Evolutionary conservation across 2,329 filamentous ascomycete species (phyloP).

Genomic region (Trichoderma pleuroti): DNA sequence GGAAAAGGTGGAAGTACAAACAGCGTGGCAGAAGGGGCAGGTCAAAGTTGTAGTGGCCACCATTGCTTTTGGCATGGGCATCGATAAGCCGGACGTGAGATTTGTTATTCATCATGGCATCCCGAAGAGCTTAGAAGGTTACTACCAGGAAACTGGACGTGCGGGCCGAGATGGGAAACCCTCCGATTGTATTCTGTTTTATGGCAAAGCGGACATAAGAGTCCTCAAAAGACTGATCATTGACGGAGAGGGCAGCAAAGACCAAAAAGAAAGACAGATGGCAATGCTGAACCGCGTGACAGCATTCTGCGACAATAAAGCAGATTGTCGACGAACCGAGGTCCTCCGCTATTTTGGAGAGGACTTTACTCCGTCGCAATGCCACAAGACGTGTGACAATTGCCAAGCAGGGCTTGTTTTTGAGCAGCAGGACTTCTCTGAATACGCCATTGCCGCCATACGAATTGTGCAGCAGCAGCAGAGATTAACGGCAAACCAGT

Average conservation of each 20-base stretch:
- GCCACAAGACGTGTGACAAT: slow-evolving; percentile 79
- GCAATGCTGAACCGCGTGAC: slow-evolving; percentile 83
- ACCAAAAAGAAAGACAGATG: slow-evolving; percentile 80
- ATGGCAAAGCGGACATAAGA: slow-evolving; percentile 72
- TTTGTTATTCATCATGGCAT: slow-evolving; percentile 93
- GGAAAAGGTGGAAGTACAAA: slow-evolving; percentile 69
- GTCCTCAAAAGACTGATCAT: slow-evolving; percentile 77
- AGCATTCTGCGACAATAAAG: slow-evolving; percentile 84
- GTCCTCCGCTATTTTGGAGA: slow-evolving; percentile 95
- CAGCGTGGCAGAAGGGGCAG: slow-evolving; percentile 74
- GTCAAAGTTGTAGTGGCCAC: slow-evolving; percentile 93
- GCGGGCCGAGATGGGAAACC: slow-evolving; percentile 85
- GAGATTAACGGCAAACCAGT: slow-evolving; percentile 70
- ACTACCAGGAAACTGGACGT: slow-evolving; percentile 96
- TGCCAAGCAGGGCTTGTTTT: slow-evolving; percentile 72
- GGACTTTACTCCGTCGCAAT: slow-evolving; percentile 67
- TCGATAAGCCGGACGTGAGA: slow-evolving; percentile 93
- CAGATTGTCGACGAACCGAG: slow-evolving; percentile 81
- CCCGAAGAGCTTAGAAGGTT: slow-evolving; percentile 93
- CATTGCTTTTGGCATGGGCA: slow-evolving; percentile 99
- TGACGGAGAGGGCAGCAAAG: slow-evolving; percentile 68
- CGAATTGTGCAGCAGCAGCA: slow-evolving; percentile 60
- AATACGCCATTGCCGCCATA: slow-evolving; percentile 68
- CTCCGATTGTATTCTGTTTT: slow-evolving; percentile 89
- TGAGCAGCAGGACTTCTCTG: slow-evolving; percentile 71